phyloP scores from a whole-genome alignment of 441 rosid species.

The Populus hybrid region DNA sequence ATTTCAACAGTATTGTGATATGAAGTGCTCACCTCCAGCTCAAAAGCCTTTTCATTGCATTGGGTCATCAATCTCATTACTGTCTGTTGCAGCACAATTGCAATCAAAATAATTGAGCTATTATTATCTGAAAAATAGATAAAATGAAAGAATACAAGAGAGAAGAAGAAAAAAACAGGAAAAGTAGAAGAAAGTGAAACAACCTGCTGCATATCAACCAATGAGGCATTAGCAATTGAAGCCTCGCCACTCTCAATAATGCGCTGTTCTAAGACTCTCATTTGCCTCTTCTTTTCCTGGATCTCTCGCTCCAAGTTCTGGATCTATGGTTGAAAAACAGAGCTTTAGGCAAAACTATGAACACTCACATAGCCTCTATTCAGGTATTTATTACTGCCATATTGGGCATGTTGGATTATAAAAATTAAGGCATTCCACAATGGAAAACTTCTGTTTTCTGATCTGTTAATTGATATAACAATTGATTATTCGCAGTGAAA shows the following conservation, averaged over 20 bases:
- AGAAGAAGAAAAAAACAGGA: background rate
- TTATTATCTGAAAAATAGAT: conserved; percentile 10
- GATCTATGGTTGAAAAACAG: conserved; percentile 47
- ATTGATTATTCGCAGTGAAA: background rate
- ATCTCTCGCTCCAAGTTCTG: conserved; percentile 85
- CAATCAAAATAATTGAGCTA: conserved; percentile 19
- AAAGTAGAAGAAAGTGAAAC: conserved; percentile 15
- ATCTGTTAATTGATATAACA: background rate
- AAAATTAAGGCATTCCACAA: conserved; percentile 10
- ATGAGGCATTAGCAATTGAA: conserved; percentile 84
- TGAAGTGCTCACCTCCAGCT: conserved; percentile 72
- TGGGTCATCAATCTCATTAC: conserved; percentile 87
- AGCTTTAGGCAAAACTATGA: background rate
- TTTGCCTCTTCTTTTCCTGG: conserved; percentile 88
- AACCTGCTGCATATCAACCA: conserved; percentile 98
- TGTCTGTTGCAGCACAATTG: conserved; percentile 51
- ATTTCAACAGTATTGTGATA: background rate
- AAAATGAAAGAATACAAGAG: conserved; percentile 2
- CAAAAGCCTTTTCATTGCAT: conserved; percentile 89
- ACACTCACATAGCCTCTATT: background rate
- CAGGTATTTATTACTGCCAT: background rate
- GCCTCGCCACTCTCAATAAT: conserved; percentile 92
- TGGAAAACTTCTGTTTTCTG: background rate
- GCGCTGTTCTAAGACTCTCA: conserved; percentile 76
- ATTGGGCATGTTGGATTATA: conserved; percentile 8